Evolutionary conservation across 352 stramenopile species (phyloP).

Genomic region (Albugo candida): DNA sequence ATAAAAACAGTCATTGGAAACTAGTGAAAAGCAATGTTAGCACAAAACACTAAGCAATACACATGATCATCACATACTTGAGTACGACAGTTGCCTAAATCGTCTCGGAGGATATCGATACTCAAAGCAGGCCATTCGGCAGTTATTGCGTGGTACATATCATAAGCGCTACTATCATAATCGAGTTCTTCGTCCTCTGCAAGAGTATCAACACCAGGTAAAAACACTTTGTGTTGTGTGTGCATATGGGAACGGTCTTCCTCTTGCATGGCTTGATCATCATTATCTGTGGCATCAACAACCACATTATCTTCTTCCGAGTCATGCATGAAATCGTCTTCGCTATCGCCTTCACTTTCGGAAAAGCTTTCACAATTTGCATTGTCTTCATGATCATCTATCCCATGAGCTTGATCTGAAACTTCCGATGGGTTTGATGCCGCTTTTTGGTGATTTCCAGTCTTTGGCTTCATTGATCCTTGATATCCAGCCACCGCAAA

Average conservation of each 20-base stretch:
- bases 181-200: slow-evolving; percentile 90
- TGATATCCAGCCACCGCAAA: no score
- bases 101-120: slow-evolving; percentile 94
- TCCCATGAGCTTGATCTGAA: no score
- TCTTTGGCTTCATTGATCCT: no score
- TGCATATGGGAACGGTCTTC: slow-evolving; percentile 34
- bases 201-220: slow-evolving; percentile 82
- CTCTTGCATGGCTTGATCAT: slow-evolving; percentile 5
- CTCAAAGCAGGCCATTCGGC: slow-evolving; percentile 96
- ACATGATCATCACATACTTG: slow-evolving; percentile 11
- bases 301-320: no score
- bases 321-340: no score
- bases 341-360: no score
- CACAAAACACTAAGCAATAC: background rate
- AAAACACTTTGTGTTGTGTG: slow-evolving; percentile 82
- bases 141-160: slow-evolving; percentile 98
- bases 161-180: slow-evolving; percentile 97
- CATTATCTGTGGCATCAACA: no score
- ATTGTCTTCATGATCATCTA: no score
- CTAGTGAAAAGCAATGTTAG: slow-evolving; percentile 8
- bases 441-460: no score
- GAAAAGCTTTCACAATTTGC: no score
- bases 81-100: slow-evolving; percentile 82
- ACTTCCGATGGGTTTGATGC: no score
- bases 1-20: slow-evolving; percentile 94